phyloP scores from a whole-genome alignment of 148 eudicot species.

The Vaccinium myrtillus region DNA sequence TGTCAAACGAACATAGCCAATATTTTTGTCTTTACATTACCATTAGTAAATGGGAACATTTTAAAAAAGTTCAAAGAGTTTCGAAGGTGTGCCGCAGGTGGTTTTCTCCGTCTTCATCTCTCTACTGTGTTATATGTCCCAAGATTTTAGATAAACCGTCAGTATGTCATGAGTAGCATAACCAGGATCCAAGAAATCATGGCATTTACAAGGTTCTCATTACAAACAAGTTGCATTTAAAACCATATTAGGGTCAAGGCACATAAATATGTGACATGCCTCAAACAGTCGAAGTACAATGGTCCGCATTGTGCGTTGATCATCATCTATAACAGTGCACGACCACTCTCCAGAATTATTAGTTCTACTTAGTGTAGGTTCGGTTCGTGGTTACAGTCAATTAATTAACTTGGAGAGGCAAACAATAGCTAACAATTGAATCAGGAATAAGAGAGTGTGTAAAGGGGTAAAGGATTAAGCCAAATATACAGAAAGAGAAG shows the following conservation, averaged over 20 bases:
- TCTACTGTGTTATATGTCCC: not conserved
- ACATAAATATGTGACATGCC: not conserved
- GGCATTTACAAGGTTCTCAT: not conserved
- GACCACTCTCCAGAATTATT: not conserved
- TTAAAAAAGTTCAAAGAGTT: not conserved
- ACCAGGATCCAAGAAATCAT: not conserved
- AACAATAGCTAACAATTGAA: too few relatives aligned
- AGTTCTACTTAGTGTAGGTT: too few relatives aligned
- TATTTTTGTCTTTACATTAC: not conserved
- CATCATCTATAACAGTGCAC: not conserved
- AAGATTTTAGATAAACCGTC: not conserved
- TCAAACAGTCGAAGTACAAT: not conserved
- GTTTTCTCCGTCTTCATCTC: not conserved
- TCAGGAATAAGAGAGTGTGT: too few relatives aligned
- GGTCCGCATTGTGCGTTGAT: not conserved
- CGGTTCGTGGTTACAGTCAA: too few relatives aligned
- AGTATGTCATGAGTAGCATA: not conserved
- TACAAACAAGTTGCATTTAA: not conserved
- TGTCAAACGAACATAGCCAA: too few relatives aligned
- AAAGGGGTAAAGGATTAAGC: too few relatives aligned
- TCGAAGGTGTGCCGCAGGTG: not conserved
- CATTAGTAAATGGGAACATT: not conserved
- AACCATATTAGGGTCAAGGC: not conserved
- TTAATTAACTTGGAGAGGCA: too few relatives aligned
- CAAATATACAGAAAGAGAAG: too few relatives aligned